Percentiles rank a stretch among this genome's conserved stretches.
Conservation (phyloP, 257 asterid species). For the Nicotiana benthamiana region DNA sequence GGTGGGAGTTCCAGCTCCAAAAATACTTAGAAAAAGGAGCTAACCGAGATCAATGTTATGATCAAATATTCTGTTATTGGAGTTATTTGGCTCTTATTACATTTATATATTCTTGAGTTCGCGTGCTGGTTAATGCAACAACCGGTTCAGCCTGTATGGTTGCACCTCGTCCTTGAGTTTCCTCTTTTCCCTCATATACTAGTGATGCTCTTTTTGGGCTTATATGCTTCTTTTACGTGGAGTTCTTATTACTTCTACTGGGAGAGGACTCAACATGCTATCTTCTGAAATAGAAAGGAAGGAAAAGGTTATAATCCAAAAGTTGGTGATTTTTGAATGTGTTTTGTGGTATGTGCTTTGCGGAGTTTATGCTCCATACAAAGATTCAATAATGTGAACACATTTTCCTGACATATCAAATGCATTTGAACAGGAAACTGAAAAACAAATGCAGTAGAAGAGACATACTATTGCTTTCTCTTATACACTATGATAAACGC, state of each 20-base stretch:
- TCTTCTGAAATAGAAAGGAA: neutral
- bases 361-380: neutral
- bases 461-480: neutral
- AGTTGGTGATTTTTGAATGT: neutral
- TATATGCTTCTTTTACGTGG: neutral
- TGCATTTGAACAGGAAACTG: neutral
- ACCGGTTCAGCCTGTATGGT: neutral
- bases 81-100: neutral
- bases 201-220: conserved; percentile 1
- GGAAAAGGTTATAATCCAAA: neutral
- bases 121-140: neutral
- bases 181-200: neutral
- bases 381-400: neutral
- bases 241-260: neutral
- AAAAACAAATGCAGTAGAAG: neutral
- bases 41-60: conserved; percentile 12
- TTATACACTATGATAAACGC: neutral
- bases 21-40: conserved; percentile 27
- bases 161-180: neutral
- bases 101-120: conserved; percentile 5
- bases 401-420: neutral
- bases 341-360: neutral
- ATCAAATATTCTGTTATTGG: neutral
- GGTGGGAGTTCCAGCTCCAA: conserved; percentile 49
- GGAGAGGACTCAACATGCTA: neutral